Conservation (phyloP, 805 yeast genomes). For the Candida silvatica region DNA sequence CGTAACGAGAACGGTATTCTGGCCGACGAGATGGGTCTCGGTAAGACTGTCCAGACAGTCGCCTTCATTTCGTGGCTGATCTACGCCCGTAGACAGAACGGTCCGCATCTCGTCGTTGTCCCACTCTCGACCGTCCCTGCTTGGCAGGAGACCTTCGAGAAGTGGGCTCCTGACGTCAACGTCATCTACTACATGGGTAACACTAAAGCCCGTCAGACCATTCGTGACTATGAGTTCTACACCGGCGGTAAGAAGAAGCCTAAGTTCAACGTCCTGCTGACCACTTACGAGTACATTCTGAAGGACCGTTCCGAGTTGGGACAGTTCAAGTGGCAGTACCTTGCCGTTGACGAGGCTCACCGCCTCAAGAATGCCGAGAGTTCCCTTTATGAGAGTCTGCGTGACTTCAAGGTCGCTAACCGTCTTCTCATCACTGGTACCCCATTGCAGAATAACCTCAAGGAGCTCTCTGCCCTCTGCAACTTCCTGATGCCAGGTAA, state of each 20-base stretch:
- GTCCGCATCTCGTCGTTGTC: slow-evolving; percentile 94
- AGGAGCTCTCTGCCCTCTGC: slow-evolving; percentile 90
- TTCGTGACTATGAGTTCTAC: slow-evolving; percentile 81
- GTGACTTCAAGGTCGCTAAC: slow-evolving; percentile 74
- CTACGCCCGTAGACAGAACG: slow-evolving; percentile 92
- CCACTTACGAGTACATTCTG: slow-evolving; percentile 93
- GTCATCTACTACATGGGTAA: slow-evolving; percentile 92
- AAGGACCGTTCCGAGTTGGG: slow-evolving; percentile 83
- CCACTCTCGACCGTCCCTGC: slow-evolving; percentile 96
- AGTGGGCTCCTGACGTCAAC: slow-evolving; percentile 95
- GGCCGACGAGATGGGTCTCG: slow-evolving; percentile 99
- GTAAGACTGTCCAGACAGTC: slow-evolving; percentile 96
- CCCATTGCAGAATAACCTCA: slow-evolving; percentile 91
- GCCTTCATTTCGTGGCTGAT: slow-evolving; percentile 91
- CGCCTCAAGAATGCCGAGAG: slow-evolving; percentile 90
- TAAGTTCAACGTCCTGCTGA: slow-evolving; percentile 83
- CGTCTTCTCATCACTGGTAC: slow-evolving; percentile 94
- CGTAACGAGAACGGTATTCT: slow-evolving; percentile 94
- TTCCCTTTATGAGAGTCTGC: slow-evolving; percentile 82
- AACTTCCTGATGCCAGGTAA: slow-evolving; percentile 96
- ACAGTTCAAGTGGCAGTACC: slow-evolving; percentile 82
- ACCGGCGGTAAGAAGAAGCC: slow-evolving; percentile 55
- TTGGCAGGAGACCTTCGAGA: slow-evolving; percentile 98
- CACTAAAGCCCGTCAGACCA: slow-evolving; percentile 70
- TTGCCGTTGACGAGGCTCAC: slow-evolving; percentile 99